Evolutionary conservation across 768 basidiomycete genomes (phyloP).

Genomic region (Coprinopsis cinerea): DNA sequence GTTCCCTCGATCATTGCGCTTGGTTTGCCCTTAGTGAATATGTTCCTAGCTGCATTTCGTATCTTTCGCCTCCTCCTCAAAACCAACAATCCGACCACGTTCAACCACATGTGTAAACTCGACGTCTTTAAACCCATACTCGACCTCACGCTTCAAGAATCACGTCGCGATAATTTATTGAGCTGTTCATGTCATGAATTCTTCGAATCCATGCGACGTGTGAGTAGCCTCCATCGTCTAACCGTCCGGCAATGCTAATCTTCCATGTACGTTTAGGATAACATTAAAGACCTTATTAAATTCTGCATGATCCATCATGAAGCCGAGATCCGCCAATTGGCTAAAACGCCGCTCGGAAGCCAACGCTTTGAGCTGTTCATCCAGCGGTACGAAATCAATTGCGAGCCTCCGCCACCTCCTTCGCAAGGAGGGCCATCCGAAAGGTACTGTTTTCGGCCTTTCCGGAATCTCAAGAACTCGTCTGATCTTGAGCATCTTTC

Average conservation of each 20-base stretch:
- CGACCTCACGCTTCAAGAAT: slow-evolving; percentile 78
- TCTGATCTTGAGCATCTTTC: too few relatives aligned
- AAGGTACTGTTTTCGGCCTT: slow-evolving; percentile 1
- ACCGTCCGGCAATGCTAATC: background rate
- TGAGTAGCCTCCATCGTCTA: slow-evolving; percentile 29
- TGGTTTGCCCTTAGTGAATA: slow-evolving; percentile 3
- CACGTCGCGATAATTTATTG: slow-evolving; percentile 83
- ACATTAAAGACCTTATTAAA: slow-evolving; percentile 78
- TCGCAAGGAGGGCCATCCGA: slow-evolving; percentile 1
- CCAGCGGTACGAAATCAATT: slow-evolving; percentile 87
- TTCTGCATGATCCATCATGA: slow-evolving; percentile 80
- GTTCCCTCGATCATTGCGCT: slow-evolving; percentile 20
- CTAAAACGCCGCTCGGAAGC: slow-evolving; percentile 53
- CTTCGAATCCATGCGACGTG: slow-evolving; percentile 87
- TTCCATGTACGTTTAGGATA: slow-evolving; percentile 59
- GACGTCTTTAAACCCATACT: slow-evolving; percentile 81
- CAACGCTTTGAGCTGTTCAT: slow-evolving; percentile 69
- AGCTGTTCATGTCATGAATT: slow-evolving; percentile 95
- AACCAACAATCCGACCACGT: slow-evolving; percentile 72
- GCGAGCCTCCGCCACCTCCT: slow-evolving; percentile 56
- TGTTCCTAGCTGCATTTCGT: slow-evolving; percentile 72
- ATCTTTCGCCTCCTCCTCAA: slow-evolving; percentile 85
- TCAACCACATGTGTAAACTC: slow-evolving; percentile 73
- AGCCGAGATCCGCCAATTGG: slow-evolving; percentile 55
- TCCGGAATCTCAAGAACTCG: too few relatives aligned